A percentile compares a stretch with the other conserved stretches of the same genome.
Conservation (phyloP, 768 basidiomycete species). For the Mycena latifolia region DNA sequence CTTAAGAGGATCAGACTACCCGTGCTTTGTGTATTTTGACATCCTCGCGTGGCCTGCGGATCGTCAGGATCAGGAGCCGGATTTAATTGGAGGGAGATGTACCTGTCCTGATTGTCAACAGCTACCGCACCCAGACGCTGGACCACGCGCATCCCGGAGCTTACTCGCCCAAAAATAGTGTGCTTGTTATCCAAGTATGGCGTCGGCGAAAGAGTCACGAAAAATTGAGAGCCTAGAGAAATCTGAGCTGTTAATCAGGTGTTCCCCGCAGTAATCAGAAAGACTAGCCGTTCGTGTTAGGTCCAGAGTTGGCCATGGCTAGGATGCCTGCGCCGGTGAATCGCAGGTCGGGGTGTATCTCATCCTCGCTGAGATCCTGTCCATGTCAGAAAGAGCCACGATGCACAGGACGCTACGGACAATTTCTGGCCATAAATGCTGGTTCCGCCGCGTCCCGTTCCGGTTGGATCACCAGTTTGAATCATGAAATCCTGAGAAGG, state of each 20-base stretch:
- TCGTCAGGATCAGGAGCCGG: conserved; percentile 8
- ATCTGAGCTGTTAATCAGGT: conserved; percentile 23
- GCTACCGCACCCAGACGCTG: conserved; percentile 93
- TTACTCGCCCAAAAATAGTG: conserved; percentile 93
- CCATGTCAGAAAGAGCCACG: conserved; percentile 10
- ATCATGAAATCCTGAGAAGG: conserved; percentile 93
- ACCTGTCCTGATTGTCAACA: conserved; percentile 91
- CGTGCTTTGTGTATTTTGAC: conserved; percentile 91
- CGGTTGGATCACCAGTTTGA: conserved; percentile 95
- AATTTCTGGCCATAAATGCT: conserved; percentile 93
- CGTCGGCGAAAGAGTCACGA: conserved; percentile 86
- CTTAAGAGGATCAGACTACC: conserved; percentile 31
- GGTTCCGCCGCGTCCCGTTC: conserved; percentile 92
- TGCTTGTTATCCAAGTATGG: conserved; percentile 89
- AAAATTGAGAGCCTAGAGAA: conserved; percentile 91
- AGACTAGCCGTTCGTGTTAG: conserved; percentile 81
- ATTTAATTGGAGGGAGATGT: conserved; percentile 39
- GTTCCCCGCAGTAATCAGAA: conserved; percentile 1
- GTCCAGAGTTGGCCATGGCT: conserved; percentile 97
- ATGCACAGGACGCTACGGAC: conserved; percentile 57
- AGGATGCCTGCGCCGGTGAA: conserved; percentile 99
- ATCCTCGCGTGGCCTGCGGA: conserved; percentile 75
- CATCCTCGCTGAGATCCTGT: conserved; percentile 65
- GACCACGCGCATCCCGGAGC: conserved; percentile 91
- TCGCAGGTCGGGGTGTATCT: conserved; percentile 89